Evolutionary conservation across 2,329 filamentous ascomycete genomes (phyloP).

Genomic region (Exophiala sp.): DNA sequence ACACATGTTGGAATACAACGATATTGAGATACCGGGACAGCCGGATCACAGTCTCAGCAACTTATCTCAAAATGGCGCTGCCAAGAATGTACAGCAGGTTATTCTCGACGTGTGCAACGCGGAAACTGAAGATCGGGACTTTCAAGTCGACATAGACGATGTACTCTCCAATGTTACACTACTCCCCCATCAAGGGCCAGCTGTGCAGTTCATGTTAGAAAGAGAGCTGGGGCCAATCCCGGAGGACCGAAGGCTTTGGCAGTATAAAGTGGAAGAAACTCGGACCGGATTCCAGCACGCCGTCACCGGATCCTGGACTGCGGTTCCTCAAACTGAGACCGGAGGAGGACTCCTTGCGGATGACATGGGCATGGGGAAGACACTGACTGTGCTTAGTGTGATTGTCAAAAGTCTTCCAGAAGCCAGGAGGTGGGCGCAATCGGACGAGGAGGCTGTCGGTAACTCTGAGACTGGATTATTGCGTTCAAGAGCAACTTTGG

Average conservation of each 20-base stretch:
- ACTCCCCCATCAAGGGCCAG: conserved; percentile 19
- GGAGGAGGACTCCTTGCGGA: conserved; percentile 55
- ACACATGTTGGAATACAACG: no score
- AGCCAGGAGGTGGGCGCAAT: conserved; percentile 37
- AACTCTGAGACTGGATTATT: conserved; percentile 10
- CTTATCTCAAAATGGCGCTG: no score
- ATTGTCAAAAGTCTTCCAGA: conserved; percentile 42
- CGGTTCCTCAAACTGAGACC: conserved; percentile 26
- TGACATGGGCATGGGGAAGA: conserved; percentile 62
- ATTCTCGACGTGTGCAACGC: no score
- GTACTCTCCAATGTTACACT: background rate
- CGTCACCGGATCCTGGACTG: conserved; percentile 38
- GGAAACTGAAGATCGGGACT: no score
- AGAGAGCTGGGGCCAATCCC: conserved; percentile 32
- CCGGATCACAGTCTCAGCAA: no score
- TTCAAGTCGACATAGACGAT: no score
- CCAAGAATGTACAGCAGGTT: no score
- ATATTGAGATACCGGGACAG: no score
- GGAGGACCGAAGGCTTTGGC: conserved; percentile 31
- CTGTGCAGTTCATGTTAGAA: conserved; percentile 21
- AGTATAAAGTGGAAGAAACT: conserved; percentile 24
- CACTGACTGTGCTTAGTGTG: conserved; percentile 51
- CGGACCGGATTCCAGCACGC: conserved; percentile 34
- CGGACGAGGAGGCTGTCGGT: conserved; percentile 9
- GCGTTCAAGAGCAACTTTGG: conserved; percentile 41